Base-by-base conservation (phyloP, 2,329 filamentous ascomycete species). In the Paecilomyces sp. region DNA sequence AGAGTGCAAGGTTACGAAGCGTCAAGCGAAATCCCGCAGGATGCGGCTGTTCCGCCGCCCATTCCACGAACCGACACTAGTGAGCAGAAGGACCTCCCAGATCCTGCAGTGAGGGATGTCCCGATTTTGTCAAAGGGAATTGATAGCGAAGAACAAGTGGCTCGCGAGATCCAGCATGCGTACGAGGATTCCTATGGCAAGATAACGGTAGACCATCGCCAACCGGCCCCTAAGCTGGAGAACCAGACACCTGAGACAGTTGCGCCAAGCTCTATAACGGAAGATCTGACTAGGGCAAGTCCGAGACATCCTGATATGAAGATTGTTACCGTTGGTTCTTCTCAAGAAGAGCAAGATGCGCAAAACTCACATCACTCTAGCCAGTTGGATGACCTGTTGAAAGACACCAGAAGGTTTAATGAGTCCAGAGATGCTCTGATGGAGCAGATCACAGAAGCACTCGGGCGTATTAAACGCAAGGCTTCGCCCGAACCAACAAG, bases 131-230 rank as follows among this genome's bases (percentile, higher is more conserved):
- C 24, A 28, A 60, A 59, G 28, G 34, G 33, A 31, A 36, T 36
- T 12, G 51, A 30, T 34, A 58, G 51, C n/a, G 55, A 51, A 6
- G 56, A 57, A 47, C 15, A 47, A 18, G 57, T 66, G 15, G 58
- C 60, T 47, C 57, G 55, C 12, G 63, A 67, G 11, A 64, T 68
- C 24, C 61, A 63, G 56, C 57, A 54, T n/a, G 60, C 66, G 12
- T 69, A 70, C 36, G 66, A 70, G 58, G 59, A 63, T 34, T 57
- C 63, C 13, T 66, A 68, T 54, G 65, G 66, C 12, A 22, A 57
- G 15, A 67, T 66, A 31, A 59, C 61, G 13, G 7, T 60, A 11
- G 57, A 58, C 22, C 63, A 64, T 52, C 53, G 59, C 30, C 63
- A 64, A 52, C 15, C 52, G 5, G 15, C 2, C n/a, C 15, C 41